Percentiles rank a stretch among this genome's conserved stretches.
Evolutionary conservation across 306 rosid genomes (phyloP).

Genomic region (Cercis canadensis): DNA sequence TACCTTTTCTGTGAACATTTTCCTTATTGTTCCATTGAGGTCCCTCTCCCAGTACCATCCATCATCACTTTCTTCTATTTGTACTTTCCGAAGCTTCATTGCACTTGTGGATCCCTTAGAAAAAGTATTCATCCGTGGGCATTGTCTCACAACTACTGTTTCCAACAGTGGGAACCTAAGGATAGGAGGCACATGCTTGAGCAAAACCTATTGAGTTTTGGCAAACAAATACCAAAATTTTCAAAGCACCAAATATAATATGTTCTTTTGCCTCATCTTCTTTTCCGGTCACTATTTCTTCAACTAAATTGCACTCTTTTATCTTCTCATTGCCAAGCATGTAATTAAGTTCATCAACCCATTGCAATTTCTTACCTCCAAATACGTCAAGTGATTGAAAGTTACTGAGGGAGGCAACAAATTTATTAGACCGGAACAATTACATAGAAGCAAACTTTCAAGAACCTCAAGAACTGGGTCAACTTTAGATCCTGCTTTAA

Average conservation of each 20-base stretch:
- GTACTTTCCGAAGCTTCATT: background rate
- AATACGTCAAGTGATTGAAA: no score
- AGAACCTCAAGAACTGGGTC: background rate
- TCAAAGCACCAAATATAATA: constrained; percentile 8
- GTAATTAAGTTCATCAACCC: no score
- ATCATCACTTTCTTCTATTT: background rate
- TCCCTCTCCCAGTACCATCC: background rate
- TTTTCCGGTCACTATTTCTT: background rate
- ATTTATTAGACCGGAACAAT: background rate
- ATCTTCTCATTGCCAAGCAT: no score
- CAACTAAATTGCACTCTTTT: background rate
- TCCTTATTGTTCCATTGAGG: background rate
- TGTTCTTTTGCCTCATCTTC: background rate
- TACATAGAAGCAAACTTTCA: background rate
- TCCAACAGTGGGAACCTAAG: background rate
- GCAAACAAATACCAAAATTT: background rate
- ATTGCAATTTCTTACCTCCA: background rate
- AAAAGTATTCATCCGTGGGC: background rate
- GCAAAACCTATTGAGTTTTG: background rate
- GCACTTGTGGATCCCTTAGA: background rate
- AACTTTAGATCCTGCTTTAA: background rate
- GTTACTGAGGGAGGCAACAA: no score
- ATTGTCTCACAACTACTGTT: background rate
- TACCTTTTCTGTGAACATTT: background rate
- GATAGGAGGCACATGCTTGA: background rate